Conservation (phyloP, 23 red algal species). For the Gracilaria gracilis region DNA sequence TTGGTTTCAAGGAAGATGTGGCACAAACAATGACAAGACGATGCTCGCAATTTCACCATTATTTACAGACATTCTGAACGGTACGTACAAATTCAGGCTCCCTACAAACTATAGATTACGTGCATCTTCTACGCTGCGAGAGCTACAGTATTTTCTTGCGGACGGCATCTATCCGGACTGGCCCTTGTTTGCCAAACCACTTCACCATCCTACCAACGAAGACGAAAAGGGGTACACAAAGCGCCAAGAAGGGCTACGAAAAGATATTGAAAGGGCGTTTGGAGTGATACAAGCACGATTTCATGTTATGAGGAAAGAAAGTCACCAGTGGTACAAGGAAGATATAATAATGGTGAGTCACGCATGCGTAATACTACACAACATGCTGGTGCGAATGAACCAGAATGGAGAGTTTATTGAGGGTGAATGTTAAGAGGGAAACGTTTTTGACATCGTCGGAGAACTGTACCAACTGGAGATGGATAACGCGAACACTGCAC, state of each 20-base stretch:
- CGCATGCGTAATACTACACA: no score
- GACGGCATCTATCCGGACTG: constrained; percentile 23
- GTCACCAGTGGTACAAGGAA: not conserved
- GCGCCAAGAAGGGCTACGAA: not conserved
- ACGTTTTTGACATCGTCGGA: no score
- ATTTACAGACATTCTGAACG: constrained; percentile 46
- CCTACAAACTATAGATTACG: constrained; percentile 9
- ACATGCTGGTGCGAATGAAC: no score
- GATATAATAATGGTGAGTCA: not conserved
- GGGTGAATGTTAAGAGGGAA: no score
- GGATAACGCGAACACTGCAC: no score
- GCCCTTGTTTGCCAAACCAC: constrained; percentile 9
- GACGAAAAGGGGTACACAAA: not conserved
- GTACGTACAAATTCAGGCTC: constrained; percentile 33
- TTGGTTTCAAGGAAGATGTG: constrained; percentile 47
- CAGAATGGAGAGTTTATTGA: no score
- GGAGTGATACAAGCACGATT: not conserved
- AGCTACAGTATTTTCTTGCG: constrained; percentile 24
- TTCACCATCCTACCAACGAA: not conserved
- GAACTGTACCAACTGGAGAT: no score
- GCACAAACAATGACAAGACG: constrained; percentile 45
- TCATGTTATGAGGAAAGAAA: not conserved
- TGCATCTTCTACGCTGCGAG: not conserved
- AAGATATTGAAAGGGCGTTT: constrained; percentile 16
- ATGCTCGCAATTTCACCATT: constrained; percentile 32